Base-by-base conservation (phyloP, 2,329 filamentous ascomycete species). In the Penicillium rolfsii region DNA sequence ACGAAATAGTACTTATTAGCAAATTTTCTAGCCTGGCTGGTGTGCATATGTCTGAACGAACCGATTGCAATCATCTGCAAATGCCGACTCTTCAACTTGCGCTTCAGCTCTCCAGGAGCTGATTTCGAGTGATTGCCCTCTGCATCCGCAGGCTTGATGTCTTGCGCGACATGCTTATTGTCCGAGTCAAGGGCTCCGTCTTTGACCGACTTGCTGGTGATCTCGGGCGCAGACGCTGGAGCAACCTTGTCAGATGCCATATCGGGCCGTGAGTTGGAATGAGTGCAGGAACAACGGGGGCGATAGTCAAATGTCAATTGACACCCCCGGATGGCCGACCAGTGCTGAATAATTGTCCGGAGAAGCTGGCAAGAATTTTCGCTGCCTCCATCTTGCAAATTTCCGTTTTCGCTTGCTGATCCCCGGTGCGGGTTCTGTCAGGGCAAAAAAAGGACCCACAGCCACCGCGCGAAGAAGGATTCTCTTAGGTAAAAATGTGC, bases 61-160 rank as follows among this genome's bases (percentile, higher is more conserved):
- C 67, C 67, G 28, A 69, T 69, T 16, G 67, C 67, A 24, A 69
- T 69, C 67, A 69, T 69, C 50, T 69, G 67, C 16, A 69, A 45
- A 55, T 69, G 67, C 5, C 67, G 63, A 49, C 67, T 69, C 53
- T 69, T 69, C 30, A 69, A 48, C 41, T 64, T 65, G 45, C 67
- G 66, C 66, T 69, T 69, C 49, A 69, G 55, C 53, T 69, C 60
- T 14, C 62, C 61, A 1, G 63, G 58, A n/a, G 54, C 59, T n/a
- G 64, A 61, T 16, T 55, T 38, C 9, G 52, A 35, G 5, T 66
- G 54, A 43, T 64, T 64, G 26, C 65, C 60, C 63, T 69, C 67
- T 7, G 63, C 53, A 60, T 69, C 67, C 2, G 61, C 53, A 2
- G 57, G 40, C 48, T 64, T 66, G 40, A 66, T 64, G 41, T 66